Evolutionary conservation across 495 filamentous ascomycete species (phyloP).

Genomic region (Trichoderma orchidacearum): DNA sequence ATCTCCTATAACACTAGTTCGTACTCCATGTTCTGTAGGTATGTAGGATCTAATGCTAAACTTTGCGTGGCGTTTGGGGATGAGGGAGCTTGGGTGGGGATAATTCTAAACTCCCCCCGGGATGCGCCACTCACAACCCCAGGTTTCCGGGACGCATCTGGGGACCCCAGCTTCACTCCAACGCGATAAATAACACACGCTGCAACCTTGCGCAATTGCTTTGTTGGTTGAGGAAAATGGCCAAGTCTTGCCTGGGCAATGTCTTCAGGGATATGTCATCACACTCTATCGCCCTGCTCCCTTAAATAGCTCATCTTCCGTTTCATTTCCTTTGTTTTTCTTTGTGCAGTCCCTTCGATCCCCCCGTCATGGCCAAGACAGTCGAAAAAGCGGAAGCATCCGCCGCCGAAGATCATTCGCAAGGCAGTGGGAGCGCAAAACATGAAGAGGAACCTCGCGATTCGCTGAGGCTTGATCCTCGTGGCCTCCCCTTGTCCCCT

Average conservation of each 20-base stretch:
- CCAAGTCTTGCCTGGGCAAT: neutral
- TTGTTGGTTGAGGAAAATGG: neutral
- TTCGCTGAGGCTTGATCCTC: constrained; percentile 9
- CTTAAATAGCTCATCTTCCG: too few relatives aligned
- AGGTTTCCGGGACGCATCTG: neutral
- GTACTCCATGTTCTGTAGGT: too few relatives aligned
- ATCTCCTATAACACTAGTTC: too few relatives aligned
- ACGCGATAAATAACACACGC: neutral
- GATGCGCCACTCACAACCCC: neutral
- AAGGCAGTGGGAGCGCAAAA: neutral
- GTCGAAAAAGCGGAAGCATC: neutral
- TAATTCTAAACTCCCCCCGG: neutral
- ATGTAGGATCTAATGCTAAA: neutral
- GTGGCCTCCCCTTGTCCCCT: constrained; percentile 46
- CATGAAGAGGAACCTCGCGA: neutral
- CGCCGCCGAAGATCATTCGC: neutral
- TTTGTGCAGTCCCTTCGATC: neutral
- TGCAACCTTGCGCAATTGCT: neutral
- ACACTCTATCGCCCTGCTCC: too few relatives aligned
- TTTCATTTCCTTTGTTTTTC: neutral
- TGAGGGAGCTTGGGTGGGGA: too few relatives aligned
- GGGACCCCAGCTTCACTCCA: neutral
- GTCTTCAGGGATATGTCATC: neutral
- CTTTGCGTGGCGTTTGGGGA: neutral
- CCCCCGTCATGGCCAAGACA: neutral